Evolutionary conservation across 441 rosid species (phyloP), one percentile per base, ranked within the genome.

Genomic region (Erodium chrysanthum): DNA sequence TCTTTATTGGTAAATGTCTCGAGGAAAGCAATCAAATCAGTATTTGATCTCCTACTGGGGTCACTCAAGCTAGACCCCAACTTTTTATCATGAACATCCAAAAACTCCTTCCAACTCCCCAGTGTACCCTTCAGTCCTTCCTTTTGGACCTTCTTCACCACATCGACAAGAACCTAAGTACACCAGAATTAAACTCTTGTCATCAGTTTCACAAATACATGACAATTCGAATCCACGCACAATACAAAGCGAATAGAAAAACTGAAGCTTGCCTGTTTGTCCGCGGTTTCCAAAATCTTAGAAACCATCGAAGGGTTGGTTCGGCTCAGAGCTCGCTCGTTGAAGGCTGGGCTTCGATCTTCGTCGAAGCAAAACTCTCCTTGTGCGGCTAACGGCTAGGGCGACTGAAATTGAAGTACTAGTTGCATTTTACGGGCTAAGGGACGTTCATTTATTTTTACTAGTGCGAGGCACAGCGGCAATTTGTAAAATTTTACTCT

Each of bases 71-170:
- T 73, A 52, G 87, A 73, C 27, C 97, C 98, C 0, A 84, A 23
- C 69, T 79, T 81, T 50, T 64, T 76, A 70, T 93, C 98, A 29
- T 82, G 22, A 60, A 40, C 60, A 23, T 83, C 79, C 18, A 93
- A 71, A 72, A 93, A 93, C 0, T 84, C 91, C 74, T 91, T 89
- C 98, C 98, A 93, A 22, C 71, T 79, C 67, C 97, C 98, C 0
- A 76, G 67, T 0, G 69, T 62, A 4, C 98, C 97, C 71, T 75
- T 61, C 76, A 83, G 67, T 9, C 84, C 81, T 67, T 83, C 78
- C 63, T 81, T 84, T 66, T 93, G 98, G 31, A 81, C 81, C 67
- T 88, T n/a, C 78, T 81, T 93, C 65, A 93, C 97, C 12, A 89
- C 67, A 2, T 86, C 88, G 21, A 81, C 88, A 42, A 93, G 92